Conservation (phyloP, 331 rosid species). For the Cucumis variabilis region DNA sequence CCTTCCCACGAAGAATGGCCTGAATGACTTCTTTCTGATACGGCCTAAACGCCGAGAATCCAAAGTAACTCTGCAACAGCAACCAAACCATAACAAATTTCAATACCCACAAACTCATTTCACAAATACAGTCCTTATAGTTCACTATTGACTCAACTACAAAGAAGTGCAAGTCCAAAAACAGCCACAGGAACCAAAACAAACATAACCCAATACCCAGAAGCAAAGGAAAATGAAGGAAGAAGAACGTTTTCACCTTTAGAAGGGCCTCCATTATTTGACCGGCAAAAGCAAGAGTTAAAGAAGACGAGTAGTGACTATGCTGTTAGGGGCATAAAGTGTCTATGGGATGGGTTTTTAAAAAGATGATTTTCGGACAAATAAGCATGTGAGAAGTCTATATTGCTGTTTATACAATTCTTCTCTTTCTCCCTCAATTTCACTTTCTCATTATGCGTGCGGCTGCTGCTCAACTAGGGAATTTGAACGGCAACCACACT, state of each 20-base stretch:
- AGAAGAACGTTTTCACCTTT: background rate
- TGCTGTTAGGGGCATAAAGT: too few relatives aligned
- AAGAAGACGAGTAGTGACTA: background rate
- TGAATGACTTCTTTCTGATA: slow-evolving; percentile 73
- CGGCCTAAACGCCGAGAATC: slow-evolving; percentile 72
- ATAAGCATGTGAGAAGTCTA: too few relatives aligned
- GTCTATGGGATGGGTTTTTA: too few relatives aligned
- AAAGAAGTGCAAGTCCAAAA: background rate
- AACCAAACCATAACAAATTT: background rate
- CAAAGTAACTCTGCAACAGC: slow-evolving; percentile 61
- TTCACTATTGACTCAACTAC: background rate
- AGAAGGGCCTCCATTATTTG: slow-evolving; percentile 14
- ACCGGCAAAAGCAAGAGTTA: background rate
- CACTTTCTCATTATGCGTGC: too few relatives aligned
- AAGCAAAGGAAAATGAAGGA: background rate
- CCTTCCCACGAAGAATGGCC: slow-evolving; percentile 69
- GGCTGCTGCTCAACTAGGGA: too few relatives aligned
- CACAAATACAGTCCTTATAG: background rate
- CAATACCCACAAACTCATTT: slow-evolving; percentile 1
- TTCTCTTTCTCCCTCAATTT: too few relatives aligned
- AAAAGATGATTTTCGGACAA: too few relatives aligned
- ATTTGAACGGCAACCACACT: too few relatives aligned
- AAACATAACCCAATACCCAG: background rate
- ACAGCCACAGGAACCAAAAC: background rate
- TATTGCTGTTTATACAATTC: too few relatives aligned